Evolutionary conservation across 2,329 filamentous ascomycete species (phyloP), one percentile per base, ranked within the genome.

Genomic region (Albifimbria verrucaria): DNA sequence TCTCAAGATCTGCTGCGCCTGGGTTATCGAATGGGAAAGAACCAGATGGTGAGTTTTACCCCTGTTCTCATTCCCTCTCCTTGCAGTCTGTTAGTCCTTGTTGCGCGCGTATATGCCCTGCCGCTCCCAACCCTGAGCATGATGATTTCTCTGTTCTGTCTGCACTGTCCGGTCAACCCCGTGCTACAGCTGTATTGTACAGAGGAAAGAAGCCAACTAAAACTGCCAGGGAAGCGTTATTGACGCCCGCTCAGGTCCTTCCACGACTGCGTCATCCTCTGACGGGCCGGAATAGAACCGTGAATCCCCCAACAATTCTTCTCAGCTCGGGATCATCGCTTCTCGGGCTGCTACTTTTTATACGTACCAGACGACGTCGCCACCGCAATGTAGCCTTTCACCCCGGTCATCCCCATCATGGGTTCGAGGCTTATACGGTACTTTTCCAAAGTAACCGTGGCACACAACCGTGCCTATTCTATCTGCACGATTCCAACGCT

Each of bases 1-100:
- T 52, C 71, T 96, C 52, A 95, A 96, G 74, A 87, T 96, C 48
- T 90, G 89, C 55, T 89, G 87, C 49, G 74, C 74, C 41, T 96
- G 92, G 92, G 87, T 93, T 55, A 73, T 82, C 53, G 81, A 87
- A 64, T 86, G 90, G 71, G 86, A 92, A 65, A 77, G 77, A 49
- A 82, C 81, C 59, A 77, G 83, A 74, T 90, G 87, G 89, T 92
- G 77, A 81, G 88, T 67, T 22, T 21, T 11, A 22, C 20, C 10
- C 20, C 11, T 41, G 24, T 25, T 7, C 12, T 51, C 24, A 23
- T 39, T n/a, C 17, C 17, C 21, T 23, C 25, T 18, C 11, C 12
- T 9, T 24, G 26, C 26, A 6, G 32, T 12, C 32, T 39, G 4
- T 39, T 39, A 4, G 15, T 12, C 4, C 18, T 12, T 44, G n/a